Evolutionary conservation across 345 rosid genomes (phyloP), one percentile per base, ranked within the genome.

Genomic region (Bruguiera sexangula): DNA sequence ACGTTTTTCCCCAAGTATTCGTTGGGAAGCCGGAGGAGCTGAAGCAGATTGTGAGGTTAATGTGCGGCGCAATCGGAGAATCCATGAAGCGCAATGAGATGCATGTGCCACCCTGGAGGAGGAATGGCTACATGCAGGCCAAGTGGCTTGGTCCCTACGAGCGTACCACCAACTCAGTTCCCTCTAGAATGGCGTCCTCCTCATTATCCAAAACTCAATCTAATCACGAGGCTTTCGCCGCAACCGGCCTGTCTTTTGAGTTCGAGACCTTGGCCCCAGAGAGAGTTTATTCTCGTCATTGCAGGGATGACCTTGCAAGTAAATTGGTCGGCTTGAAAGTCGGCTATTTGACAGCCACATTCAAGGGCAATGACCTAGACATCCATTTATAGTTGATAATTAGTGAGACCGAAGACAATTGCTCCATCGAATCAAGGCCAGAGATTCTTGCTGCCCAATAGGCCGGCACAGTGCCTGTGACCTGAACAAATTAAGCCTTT

Each of bases 71-170:
- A 6, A 75, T 84, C 1, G 78, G 85, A 56, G 72, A 69, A 66
- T 88, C 96, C 9, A 83, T 95, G 90, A 85, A 77, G 55, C 74
- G 75, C 62, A 76, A 55, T 3, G 79, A 63, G 30, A 63, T 92
- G 82, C 69, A 63, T 10, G 70, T 88, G 61, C 89, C 98, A 0
- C 99, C 99, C 0, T 95, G 99, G 99, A 87, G 98, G 75, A 86
- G 85, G 62, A 81, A 82, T 16, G 79, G 85, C 18, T 92, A 87
- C 71, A 77, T 92, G 96, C 90, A 86, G 69, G 86, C 87, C 18
- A 95, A 92, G 73, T 92, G 99, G 98, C 83, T 84, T 29, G 82
- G 87, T 48, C 71, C 75, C 20, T 86, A 86, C 76, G 86, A 85
- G 78, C 80, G 98, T 59, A 92, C 92, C 15, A 75, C 79, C 59